Evolutionary conservation across 768 basidiomycete genomes (phyloP), one percentile per base, ranked within the genome.

Genomic region (Pleurotus salmoneostramineus): DNA sequence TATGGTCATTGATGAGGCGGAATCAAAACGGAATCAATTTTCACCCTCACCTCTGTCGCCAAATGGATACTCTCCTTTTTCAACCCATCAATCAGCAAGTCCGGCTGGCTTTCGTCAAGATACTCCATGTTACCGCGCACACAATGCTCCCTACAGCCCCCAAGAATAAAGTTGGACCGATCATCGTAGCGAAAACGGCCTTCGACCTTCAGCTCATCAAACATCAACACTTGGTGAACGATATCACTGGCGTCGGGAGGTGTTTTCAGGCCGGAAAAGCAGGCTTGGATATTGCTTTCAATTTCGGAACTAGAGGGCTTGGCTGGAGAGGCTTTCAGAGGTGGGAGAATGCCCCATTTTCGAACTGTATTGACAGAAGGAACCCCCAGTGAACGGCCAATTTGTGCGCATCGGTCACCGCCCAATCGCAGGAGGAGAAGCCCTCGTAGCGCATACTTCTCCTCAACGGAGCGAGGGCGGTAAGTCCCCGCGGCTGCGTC

Each of bases 61-160:
- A 62, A 33, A 50, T 64, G 63, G 8, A 61, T 56, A 11, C 60
- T 45, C 6, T 36, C 54, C 0, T 21, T 36, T 3, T 59, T 21
- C 6, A 64, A 2, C 5, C 14, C 21, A 12, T 46, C 58, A 4
- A 60, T 55, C 12, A 61, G 21, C 36, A 33, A 12, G 4, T 49
- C 17, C 4, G 50, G 57, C 40, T 66, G 62, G 1, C 51, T 50
- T 27, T 63, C 47, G 4, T n/a, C 11, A 11, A 14, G 32, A 37
- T 64, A 66, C 50, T 66, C 65, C 3, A 68, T 50, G 15, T 48
- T 15, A 5, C 43, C 43, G 6, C 46, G 36, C 14, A 56, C n/a
- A 14, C 57, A 47, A 56, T 67, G 64, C 56, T 69, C 67, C 2
- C 66, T 62, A 59, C 65, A 66, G n/a, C 61, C 46, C 1, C 68